Evolutionary conservation across 2,329 filamentous ascomycete species (phyloP), one percentile per base, ranked within the genome.

Genomic region (Fusarium sp.): DNA sequence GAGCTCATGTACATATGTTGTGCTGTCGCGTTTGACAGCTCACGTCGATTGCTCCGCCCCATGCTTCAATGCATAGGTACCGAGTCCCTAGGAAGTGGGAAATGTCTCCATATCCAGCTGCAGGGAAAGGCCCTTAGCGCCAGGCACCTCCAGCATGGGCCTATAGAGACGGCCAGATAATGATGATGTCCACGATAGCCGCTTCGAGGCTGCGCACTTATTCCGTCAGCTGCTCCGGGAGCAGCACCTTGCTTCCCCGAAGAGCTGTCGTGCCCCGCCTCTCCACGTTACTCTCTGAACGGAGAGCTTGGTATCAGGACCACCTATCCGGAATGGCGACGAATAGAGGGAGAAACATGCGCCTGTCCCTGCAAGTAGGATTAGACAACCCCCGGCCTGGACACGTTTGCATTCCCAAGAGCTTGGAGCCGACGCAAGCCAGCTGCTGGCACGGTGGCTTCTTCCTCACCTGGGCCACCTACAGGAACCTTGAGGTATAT

Each of bases 221-320:
- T 70, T 73, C 68, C 62, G 68, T 72, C 62, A 75, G 61, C 66
- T 68, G 58, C 63, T 56, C 71, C 76, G 76, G 76, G 68, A 72
- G 73, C 61, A 77, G 38, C 64, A 47, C 73, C 58, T 61, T 76
- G 73, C 76, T 71, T 78, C 76, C 75, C 76, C 76, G 73, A 47
- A 59, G 60, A 65, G 68, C 73, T 73, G 56, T 65, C 63, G 68
- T 59, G 63, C 70, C 73, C 74, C 70, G 74, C 76, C 72, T 74
- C 62, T 69, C 66, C 72, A 57, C 65, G 63, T 63, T 65, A 50
- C 52, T 59, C 37, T 69, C 60, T 60, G 56, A 71, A 70, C 54
- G 68, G 56, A 33, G 33, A 57, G 57, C 50, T 68, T 63, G 40
- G 27, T 40, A 64, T 63, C 50, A 50, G 59, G 45, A 38, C 33